A percentile compares a stretch with the other conserved stretches of the same genome.
These are phyloP conservation scores for Euphorbia corollata DNA, from an alignment of 441 rosid genomes.

Conservation along the genomic window DNA sequence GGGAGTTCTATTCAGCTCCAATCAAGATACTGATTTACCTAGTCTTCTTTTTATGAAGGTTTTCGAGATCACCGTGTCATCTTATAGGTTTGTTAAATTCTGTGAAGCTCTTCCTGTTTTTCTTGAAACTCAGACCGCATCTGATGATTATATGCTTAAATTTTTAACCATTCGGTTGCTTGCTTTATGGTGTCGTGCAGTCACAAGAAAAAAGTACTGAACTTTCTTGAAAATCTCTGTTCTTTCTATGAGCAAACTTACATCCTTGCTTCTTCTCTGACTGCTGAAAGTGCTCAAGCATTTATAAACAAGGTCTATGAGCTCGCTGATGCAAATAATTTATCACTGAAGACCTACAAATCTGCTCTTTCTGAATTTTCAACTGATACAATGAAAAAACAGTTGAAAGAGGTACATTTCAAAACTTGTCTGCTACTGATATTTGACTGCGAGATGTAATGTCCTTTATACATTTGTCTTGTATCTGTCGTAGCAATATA, in stretches of 20 bases:
- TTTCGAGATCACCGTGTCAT: slow-evolving; percentile 57
- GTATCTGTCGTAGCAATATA: not conserved
- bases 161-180: slow-evolving; percentile 17
- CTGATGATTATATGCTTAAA: not conserved
- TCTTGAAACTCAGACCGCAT: not conserved
- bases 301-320: slow-evolving; percentile 60
- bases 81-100: slow-evolving; percentile 58
- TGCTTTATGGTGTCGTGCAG: slow-evolving; percentile 43
- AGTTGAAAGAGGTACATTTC: slow-evolving; percentile 54
- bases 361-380: slow-evolving; percentile 47
- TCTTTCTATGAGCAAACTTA: slow-evolving; percentile 62
- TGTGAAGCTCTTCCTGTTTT: not conserved
- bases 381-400: slow-evolving; percentile 34
- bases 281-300: slow-evolving; percentile 40
- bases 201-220: slow-evolving; percentile 59
- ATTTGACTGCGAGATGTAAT: slow-evolving; percentile 4
- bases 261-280: slow-evolving; percentile 42
- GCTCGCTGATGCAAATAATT: slow-evolving; percentile 64
- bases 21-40: slow-evolving; percentile 41
- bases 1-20: slow-evolving; percentile 70
- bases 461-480: slow-evolving; percentile 5
- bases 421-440: slow-evolving; percentile 11
- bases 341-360: slow-evolving; percentile 53
- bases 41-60: slow-evolving; percentile 59
- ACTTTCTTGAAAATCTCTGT: slow-evolving; percentile 73